Evolutionary conservation across 148 eudicot genomes (phyloP), one percentile per base, ranked within the genome.

Genomic region (Pouteria glomerata): DNA sequence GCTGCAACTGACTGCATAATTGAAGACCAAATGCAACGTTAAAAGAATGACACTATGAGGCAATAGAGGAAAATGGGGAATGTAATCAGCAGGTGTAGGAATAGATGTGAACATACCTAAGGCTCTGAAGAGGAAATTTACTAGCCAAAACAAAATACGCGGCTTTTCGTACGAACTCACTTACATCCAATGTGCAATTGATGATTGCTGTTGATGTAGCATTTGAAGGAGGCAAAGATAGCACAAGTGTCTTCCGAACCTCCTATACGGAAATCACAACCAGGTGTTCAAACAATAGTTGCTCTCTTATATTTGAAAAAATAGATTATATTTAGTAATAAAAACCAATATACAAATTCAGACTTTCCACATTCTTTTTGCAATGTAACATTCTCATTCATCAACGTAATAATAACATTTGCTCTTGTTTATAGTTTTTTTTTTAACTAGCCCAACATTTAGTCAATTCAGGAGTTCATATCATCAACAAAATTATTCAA

Each of bases 101-200:
- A 15, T 24, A 14, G 47, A 50, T 68, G 24, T 27, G 41, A 47
- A 71, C 29, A 57, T 73, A 92, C 99, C 99, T 95, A 65, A 95
- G 96, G 82, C 88, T 92, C 77, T 95, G 99, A 73, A 95, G 88
- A 48, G 99, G 99, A 69, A 89, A 95, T 81, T 92, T 95, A 80
- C 82, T 82, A 45, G 97, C 96, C 72, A 95, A 80, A 41, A 95
- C 99, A 83, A 78, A 79, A 77, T 87, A 95, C 26, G 99, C 90
- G 76, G 94, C 84, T 83, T 87, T 95, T 12, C 99, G 93, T 23
- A 92, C 99, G 57, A 90, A 85, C 67, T 95, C 99, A 21, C 85
- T 90, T 73, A 90, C 94, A 82, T 95, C 99, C 77, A 90, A 85
- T 19, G 96, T 95, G 82, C 94, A 85, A 45, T 89, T 82, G 69